phyloP scores from a whole-genome alignment of 2,329 filamentous ascomycete species.

The Colletotrichum sp. region DNA sequence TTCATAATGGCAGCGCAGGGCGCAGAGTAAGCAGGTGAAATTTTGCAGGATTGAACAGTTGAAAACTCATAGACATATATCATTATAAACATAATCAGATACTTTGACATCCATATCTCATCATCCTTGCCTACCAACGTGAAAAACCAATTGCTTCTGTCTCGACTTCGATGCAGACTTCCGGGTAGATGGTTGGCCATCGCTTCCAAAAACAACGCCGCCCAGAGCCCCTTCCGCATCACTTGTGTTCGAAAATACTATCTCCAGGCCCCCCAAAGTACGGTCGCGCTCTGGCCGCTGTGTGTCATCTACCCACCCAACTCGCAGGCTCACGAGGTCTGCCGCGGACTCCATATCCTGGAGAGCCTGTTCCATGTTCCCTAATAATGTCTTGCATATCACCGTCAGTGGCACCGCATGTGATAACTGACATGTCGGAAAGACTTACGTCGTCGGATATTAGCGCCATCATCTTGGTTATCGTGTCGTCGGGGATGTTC shows the following conservation, averaged over 20 bases:
- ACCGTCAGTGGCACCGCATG: neutral
- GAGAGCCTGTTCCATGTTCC: neutral
- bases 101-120: neutral
- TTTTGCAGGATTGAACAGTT: too few species aligned
- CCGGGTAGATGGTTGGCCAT: neutral
- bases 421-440: neutral
- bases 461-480: constrained; percentile 24
- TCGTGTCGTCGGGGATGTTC: constrained; percentile 22
- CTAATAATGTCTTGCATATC: neutral
- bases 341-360: neutral
- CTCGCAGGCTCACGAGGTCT: neutral
- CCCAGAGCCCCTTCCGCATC: neutral
- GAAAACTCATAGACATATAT: neutral
- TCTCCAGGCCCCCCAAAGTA: neutral
- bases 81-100: neutral
- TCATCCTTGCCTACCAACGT: neutral
- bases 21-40: neutral
- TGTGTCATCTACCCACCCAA: neutral
- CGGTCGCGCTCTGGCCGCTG: neutral
- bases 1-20: neutral
- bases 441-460: constrained; percentile 19
- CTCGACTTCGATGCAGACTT: neutral
- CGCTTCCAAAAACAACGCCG: neutral
- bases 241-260: neutral
- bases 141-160: neutral